These are phyloP conservation scores for Annulohypoxylon bovei DNA, from an alignment of 495 filamentous ascomycete species.

Conservation along the genomic window DNA sequence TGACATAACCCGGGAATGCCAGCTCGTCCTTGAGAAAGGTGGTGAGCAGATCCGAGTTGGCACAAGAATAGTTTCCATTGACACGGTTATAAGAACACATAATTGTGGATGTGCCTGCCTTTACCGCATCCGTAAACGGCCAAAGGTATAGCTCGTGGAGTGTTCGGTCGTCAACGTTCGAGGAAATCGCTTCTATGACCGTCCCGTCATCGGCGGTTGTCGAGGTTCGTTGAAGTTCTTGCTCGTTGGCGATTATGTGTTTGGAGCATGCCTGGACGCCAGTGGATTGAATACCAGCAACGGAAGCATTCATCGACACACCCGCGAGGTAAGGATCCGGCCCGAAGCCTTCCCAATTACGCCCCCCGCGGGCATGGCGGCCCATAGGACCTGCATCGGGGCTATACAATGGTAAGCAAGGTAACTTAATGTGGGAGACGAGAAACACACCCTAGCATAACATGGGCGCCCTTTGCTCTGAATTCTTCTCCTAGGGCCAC, in stretches of 20 bases:
- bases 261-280: constrained; percentile 53
- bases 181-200: constrained; percentile 46
- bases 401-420: background rate
- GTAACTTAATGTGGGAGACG: background rate
- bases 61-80: constrained; percentile 64
- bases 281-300: constrained; percentile 51
- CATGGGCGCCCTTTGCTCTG: constrained; percentile 62
- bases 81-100: constrained; percentile 70
- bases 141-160: constrained; percentile 69
- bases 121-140: constrained; percentile 67
- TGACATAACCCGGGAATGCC: constrained; percentile 60
- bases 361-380: constrained; percentile 50
- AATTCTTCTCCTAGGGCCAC: constrained; percentile 57
- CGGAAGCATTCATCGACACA: constrained; percentile 40
- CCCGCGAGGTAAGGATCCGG: constrained; percentile 49
- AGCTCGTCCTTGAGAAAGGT: constrained; percentile 64
- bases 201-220: background rate
- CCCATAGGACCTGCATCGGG: constrained; percentile 62
- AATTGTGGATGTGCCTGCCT: constrained; percentile 59
- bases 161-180: constrained; percentile 64
- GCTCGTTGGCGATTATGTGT: constrained; percentile 64
- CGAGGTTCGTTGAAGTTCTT: constrained; percentile 57
- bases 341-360: constrained; percentile 57
- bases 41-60: constrained; percentile 62
- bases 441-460: constrained; percentile 55